These are phyloP conservation scores for Cochlearia excelsa DNA, from an alignment of 345 rosid genomes.

Conservation along the genomic window DNA sequence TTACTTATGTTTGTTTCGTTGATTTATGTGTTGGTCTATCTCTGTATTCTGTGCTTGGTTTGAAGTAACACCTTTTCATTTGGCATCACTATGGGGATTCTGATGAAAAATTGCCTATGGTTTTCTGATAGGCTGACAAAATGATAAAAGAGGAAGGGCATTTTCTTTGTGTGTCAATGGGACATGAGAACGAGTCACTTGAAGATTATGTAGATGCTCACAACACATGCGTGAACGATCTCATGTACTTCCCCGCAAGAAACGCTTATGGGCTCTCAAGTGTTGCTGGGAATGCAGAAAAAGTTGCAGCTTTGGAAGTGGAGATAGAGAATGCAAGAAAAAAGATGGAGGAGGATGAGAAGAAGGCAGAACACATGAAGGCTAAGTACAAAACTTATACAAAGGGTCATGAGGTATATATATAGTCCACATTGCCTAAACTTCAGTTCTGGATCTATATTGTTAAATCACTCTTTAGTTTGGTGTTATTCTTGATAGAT, in stretches of 20 bases:
- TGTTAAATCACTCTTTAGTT: neutral
- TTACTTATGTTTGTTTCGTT: slow-evolving; percentile 4
- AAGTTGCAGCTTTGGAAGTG: slow-evolving; percentile 76
- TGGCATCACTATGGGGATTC: neutral
- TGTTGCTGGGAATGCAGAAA: slow-evolving; percentile 89
- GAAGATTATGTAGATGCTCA: slow-evolving; percentile 90
- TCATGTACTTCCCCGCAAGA: slow-evolving; percentile 93
- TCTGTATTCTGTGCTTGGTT: slow-evolving; percentile 1
- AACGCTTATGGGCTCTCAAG: slow-evolving; percentile 84
- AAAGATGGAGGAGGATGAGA: slow-evolving; percentile 78
- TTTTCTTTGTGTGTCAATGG: slow-evolving; percentile 77
- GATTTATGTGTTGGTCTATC: neutral
- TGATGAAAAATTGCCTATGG: slow-evolving; percentile 3
- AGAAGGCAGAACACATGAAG: slow-evolving; percentile 80
- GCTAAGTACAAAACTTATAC: slow-evolving; percentile 75
- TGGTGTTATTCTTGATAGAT: slow-evolving; percentile 16
- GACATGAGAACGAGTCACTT: slow-evolving; percentile 77
- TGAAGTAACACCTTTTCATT: slow-evolving; percentile 12
- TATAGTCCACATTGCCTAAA: slow-evolving; percentile 9
- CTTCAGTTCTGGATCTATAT: neutral
- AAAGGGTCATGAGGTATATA: slow-evolving; percentile 85
- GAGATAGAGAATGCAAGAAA: slow-evolving; percentile 71
- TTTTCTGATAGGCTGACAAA: slow-evolving; percentile 57
- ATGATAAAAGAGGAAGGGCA: slow-evolving; percentile 70
- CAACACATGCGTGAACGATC: slow-evolving; percentile 81